Percentiles rank a stretch among this genome's conserved stretches.
Evolutionary conservation across 2,329 filamentous ascomycete species (phyloP).

Genomic region (Venturia carpophila): DNA sequence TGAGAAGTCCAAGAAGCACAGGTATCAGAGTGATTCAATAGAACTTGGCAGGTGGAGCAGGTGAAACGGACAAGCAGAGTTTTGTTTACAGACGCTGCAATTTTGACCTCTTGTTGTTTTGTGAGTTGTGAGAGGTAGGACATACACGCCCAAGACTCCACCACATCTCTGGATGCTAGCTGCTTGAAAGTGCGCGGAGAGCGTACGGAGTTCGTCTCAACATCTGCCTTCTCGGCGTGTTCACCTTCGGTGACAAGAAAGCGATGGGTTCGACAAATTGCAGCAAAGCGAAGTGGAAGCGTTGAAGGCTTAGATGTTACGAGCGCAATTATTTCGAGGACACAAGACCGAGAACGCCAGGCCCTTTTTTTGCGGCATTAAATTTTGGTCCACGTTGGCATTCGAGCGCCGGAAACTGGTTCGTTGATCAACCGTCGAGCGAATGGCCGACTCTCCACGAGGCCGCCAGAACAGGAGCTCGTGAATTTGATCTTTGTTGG

Average conservation of each 20-base stretch:
- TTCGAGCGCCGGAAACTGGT: neutral
- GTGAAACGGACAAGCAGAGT: constrained; percentile 4
- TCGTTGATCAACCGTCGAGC: neutral
- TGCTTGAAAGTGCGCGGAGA: neutral
- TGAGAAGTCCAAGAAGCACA: neutral
- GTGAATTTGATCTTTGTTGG: neutral
- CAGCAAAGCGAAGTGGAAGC: neutral
- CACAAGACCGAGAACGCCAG: neutral
- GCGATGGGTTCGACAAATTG: neutral
- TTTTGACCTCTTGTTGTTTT: neutral
- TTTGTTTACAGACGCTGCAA: neutral
- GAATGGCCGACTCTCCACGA: neutral
- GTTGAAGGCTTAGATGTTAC: neutral
- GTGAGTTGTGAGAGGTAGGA: neutral
- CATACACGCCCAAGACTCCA: neutral
- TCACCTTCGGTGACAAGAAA: neutral
- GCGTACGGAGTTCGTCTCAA: neutral
- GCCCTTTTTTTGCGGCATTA: constrained; percentile 1
- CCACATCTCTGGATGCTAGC: neutral
- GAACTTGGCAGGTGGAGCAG: neutral
- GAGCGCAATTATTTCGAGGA: neutral
- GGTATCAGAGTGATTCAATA: constrained; percentile 7
- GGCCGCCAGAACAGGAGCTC: neutral
- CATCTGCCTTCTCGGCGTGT: neutral
- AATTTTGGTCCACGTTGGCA: neutral